These are phyloP conservation scores for Endotrypanum monterogeii DNA, from an alignment of 208 protist species.

Conservation along the genomic window DNA sequence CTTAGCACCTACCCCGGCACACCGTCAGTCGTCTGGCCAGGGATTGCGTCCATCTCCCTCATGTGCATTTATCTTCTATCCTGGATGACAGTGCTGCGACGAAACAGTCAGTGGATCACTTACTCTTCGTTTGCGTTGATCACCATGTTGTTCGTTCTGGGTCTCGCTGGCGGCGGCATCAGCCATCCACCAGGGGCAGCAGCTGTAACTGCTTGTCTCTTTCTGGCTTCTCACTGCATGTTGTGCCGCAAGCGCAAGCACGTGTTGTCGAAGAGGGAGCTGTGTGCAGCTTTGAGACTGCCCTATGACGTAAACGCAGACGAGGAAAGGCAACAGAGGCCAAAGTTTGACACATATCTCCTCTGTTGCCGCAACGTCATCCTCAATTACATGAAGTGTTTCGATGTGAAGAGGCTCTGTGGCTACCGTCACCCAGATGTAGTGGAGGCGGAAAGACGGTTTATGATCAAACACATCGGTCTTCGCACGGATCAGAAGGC, in stretches of 20 bases:
- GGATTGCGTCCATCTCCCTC: constrained; percentile 55
- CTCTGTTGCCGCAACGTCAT: constrained; percentile 79
- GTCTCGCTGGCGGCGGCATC: constrained; percentile 51
- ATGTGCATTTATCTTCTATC: constrained; percentile 68
- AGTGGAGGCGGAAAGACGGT: constrained; percentile 51
- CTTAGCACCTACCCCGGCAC: constrained; percentile 54
- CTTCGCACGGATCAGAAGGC: constrained; percentile 79
- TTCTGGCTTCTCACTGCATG: constrained; percentile 72
- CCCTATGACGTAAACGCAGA: constrained; percentile 36
- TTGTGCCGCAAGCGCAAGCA: constrained; percentile 78
- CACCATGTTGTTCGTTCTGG: constrained; percentile 49
- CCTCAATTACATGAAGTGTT: constrained; percentile 70
- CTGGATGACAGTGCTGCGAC: constrained; percentile 71
- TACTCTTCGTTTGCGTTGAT: constrained; percentile 65
- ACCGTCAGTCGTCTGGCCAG: constrained; percentile 63
- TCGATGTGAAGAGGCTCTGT: constrained; percentile 68
- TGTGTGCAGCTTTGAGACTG: constrained; percentile 33
- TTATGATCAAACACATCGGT: constrained; percentile 55
- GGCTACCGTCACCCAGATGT: constrained; percentile 80
- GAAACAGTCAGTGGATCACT: constrained; percentile 67
- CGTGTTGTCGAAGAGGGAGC: constrained; percentile 56
- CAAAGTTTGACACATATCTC: constrained; percentile 69
- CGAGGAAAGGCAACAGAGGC: constrained; percentile 31
- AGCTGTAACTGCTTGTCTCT: constrained; percentile 55
- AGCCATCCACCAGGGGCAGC: constrained; percentile 31